Evolutionary conservation across 257 asterid genomes (phyloP), one percentile per base, ranked within the genome.

Genomic region (Gentiana macrophylla): DNA sequence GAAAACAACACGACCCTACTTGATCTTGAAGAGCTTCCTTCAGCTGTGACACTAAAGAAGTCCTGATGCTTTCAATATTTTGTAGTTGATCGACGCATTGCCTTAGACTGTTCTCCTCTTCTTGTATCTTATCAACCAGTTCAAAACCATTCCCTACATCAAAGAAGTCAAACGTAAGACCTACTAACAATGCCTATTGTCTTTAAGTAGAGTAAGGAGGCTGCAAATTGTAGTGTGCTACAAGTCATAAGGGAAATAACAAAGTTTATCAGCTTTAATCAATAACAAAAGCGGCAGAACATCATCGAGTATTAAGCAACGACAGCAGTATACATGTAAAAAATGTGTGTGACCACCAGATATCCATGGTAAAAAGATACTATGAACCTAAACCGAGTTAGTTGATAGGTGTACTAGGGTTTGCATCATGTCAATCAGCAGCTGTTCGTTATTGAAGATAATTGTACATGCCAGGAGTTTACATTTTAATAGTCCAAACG

Each of bases 11-110:
- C 48, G 55, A 62, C 54, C 73, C 49, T 85, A 92, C 98, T 73
- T 92, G 95, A 67, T 83, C 94, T 67, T 67, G 82, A 69, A 83
- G 86, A 43, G 98, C 98, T 65, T 83, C 93, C 60, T 67, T 76
- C 60, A 92, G 97, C 68, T 74, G 86, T 57, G 87, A 83, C 64
- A 80, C 69, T 69, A 92, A 74, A 55, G 81, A 68, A 70, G 53
- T 73, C 74, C 95, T 80, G 45, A 67, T 69, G 61, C 80, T 77
- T 74, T 80, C 97, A 71, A 81, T 75, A 69, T 80, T 83, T 76
- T 81, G 91, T 63, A 92, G 86, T 70, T 88, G 78, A 56, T 57
- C 62, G 61, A 85, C 69, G 71, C 93, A 78, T 67, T 81, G 72
- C 67, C 74, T 75, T 66, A 92, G 80, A 24, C 58, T 41, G 49